These are phyloP conservation scores for Plenodomus tracheiphilus DNA, from an alignment of 2,329 filamentous ascomycete genomes.

Conservation along the genomic window DNA sequence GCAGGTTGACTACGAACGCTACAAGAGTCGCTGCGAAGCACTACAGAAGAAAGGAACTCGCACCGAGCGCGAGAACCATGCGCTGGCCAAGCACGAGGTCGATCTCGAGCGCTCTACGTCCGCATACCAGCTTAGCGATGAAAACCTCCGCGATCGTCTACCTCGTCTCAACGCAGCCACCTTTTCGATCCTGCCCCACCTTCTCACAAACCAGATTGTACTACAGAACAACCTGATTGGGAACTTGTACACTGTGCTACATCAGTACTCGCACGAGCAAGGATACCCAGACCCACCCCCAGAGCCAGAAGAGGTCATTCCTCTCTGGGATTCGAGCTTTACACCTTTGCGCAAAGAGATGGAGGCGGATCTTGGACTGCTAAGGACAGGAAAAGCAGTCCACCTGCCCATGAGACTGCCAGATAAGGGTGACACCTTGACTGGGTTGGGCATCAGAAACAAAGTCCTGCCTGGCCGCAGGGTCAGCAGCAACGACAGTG, in stretches of 20 bases:
- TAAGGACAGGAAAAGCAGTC: constrained; percentile 69
- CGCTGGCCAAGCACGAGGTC: constrained; percentile 70
- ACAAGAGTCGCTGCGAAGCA: constrained; percentile 70
- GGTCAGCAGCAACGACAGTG: constrained; percentile 40
- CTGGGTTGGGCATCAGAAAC: constrained; percentile 54
- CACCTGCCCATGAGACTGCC: constrained; percentile 58
- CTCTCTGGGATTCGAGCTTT: constrained; percentile 66
- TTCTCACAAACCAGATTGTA: constrained; percentile 71
- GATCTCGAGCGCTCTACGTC: constrained; percentile 69
- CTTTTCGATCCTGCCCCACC: constrained; percentile 72
- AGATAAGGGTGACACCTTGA: constrained; percentile 51
- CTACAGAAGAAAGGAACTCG: constrained; percentile 70
- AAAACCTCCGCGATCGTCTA: constrained; percentile 70
- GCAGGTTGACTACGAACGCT: constrained; percentile 77
- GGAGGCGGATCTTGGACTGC: constrained; percentile 63
- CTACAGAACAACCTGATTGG: constrained; percentile 78
- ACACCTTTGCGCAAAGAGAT: constrained; percentile 66
- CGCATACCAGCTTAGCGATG: constrained; percentile 76
- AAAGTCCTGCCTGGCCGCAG: constrained; percentile 40
- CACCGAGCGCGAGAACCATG: constrained; percentile 72
- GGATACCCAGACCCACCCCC: constrained; percentile 73
- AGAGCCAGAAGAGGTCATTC: constrained; percentile 71
- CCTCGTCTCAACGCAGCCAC: constrained; percentile 71
- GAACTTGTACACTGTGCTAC: constrained; percentile 75
- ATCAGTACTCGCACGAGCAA: constrained; percentile 71